Conservation (phyloP, 1,284 basidiomycete species). For the Trametes hirsuta region DNA sequence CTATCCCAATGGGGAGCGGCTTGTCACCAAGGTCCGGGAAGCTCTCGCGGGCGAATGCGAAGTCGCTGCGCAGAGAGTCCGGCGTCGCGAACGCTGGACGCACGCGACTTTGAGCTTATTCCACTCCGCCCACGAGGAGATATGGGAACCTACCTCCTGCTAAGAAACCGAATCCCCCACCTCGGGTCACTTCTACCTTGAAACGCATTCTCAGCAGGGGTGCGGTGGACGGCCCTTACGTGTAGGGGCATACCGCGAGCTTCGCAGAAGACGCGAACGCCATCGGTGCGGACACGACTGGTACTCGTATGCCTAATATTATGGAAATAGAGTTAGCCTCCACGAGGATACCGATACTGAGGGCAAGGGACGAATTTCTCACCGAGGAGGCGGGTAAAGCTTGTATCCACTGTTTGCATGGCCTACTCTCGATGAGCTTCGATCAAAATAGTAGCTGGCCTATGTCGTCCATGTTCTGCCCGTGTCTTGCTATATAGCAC, state of each 20-base stretch:
- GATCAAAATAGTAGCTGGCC: not conserved
- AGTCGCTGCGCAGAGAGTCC: slow-evolving; percentile 49
- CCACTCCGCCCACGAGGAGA: not conserved
- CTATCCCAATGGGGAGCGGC: slow-evolving; percentile 68
- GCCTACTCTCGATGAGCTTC: not conserved
- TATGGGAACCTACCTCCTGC: slow-evolving; percentile 47
- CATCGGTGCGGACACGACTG: slow-evolving; percentile 70
- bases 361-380: not conserved
- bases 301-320: slow-evolving; percentile 44
- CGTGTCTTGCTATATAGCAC: not conserved
- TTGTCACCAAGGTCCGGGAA: slow-evolving; percentile 36
- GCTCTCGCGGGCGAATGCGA: slow-evolving; percentile 48
- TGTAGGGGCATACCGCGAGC: slow-evolving; percentile 48
- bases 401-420: slow-evolving; percentile 34
- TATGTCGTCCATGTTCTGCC: too few relatives aligned
- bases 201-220: not conserved
- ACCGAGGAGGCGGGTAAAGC: slow-evolving; percentile 40
- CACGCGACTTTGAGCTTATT: not conserved
- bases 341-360: not conserved
- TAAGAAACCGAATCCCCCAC: slow-evolving; percentile 75
- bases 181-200: slow-evolving; percentile 54
- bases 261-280: slow-evolving; percentile 63
- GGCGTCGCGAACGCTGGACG: slow-evolving; percentile 26
- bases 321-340: not conserved
- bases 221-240: slow-evolving; percentile 8